These are phyloP conservation scores for Chaetomium sp. DNA, from an alignment of 2,329 filamentous ascomycete genomes.

Conservation along the genomic window DNA sequence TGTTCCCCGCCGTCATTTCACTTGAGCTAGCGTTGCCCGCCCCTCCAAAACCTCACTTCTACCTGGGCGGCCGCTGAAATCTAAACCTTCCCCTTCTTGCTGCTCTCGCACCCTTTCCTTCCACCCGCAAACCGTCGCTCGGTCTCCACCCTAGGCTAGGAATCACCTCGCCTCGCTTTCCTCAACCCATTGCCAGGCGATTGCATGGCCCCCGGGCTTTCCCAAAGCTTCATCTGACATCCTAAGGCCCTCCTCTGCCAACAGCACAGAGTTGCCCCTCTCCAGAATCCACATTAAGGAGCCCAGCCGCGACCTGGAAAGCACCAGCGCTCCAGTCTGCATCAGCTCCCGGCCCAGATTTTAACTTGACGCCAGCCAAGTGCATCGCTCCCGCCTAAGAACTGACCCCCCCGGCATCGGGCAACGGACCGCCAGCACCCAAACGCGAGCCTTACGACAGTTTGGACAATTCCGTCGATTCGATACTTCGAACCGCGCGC, in stretches of 20 bases:
- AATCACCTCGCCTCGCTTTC: constrained; percentile 6
- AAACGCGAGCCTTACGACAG: constrained; percentile 6
- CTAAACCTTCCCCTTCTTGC: constrained; percentile 13
- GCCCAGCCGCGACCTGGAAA: constrained; percentile 10
- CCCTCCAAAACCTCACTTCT: constrained; percentile 25
- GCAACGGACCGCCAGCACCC: constrained; percentile 11
- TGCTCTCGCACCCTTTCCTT: constrained; percentile 13
- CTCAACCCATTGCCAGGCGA: constrained; percentile 9
- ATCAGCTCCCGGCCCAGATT: constrained; percentile 15
- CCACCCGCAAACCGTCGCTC: constrained; percentile 7
- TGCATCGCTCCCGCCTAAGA: constrained; percentile 15
- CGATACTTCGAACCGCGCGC: constrained; percentile 3
- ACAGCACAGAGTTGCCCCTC: not conserved
- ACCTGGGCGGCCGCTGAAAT: constrained; percentile 20
- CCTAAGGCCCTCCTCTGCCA: constrained; percentile 3
- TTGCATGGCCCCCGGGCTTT: constrained; percentile 9
- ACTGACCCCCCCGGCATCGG: constrained; percentile 12
- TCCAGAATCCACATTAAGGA: constrained; percentile 10
- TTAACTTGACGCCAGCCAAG: constrained; percentile 19
- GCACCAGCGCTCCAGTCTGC: constrained; percentile 8
- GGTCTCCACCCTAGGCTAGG: constrained; percentile 15
- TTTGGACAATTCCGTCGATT: constrained; percentile 12
- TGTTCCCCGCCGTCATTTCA: constrained; percentile 27
- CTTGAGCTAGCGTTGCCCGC: constrained; percentile 23
- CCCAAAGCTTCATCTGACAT: constrained; percentile 11